Base-by-base conservation (phyloP, 306 rosid species). In the Delonix regia region DNA sequence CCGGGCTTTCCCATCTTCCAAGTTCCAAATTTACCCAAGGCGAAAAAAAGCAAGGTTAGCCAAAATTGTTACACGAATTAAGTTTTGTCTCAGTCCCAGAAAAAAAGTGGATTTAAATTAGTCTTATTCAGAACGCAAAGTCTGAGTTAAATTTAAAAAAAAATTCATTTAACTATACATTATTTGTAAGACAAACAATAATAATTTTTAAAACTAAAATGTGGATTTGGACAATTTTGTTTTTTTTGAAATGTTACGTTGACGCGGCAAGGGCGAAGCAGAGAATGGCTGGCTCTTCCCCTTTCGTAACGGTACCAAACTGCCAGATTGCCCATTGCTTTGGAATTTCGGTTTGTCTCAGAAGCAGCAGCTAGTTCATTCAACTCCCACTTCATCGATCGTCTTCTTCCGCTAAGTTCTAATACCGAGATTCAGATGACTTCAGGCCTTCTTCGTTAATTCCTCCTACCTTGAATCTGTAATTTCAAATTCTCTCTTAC, bases 391-490 rank as follows among this genome's bases (percentile, higher is more conserved):
- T 71, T 70, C 62, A 0, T 62, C 67, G 52, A 18, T 61, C 76
- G 55, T 39, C 62, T 78, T 78, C 81, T 67, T 72, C 15, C 88
- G 12, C 67, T 52, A 15, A 74, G 38, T 34, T 84, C 48, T 65
- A 19, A 45, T 25, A 12, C 69, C 41, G n/a, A 33, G 28, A 60
- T 55, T 73, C 78, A 45, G 22, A 45, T 74, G 44, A 64, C 59
- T 57, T 2, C 76, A 75, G 65, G 84, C 76, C n/a, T 34, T 79
- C 80, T 12, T 80, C 71, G 34, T 39, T 61, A 22, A 8, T 67
- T 78, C 25, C 21, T 63, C 62, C 19, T 11, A 66, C 19, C 52
- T 19, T 66, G n/a, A 11, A 11, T 66, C 51, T 18, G 42, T 61
- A 47, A 53, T 4, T 55, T 71, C 72, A 49, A 53, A 75, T 41